Conservation (phyloP, 2,329 filamentous ascomycete genomes). For the Neofusicoccum parvum region DNA sequence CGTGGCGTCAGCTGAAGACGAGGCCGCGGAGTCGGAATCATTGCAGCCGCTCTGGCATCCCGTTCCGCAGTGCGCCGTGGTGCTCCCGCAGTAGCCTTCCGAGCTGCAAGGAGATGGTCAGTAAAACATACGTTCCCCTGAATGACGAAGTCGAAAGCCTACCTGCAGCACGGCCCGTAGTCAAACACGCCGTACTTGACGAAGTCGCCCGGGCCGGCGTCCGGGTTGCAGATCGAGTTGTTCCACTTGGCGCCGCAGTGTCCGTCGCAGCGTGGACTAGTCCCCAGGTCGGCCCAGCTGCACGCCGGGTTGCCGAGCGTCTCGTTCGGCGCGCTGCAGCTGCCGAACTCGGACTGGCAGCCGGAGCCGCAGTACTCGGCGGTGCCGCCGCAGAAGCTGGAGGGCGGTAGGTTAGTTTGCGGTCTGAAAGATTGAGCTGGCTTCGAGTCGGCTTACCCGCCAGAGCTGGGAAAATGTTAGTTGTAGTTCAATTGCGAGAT, state of each 20-base stretch:
- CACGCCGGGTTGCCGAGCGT: slow-evolving; percentile 16
- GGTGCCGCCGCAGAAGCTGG: slow-evolving; percentile 12
- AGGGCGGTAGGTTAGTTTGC: background rate
- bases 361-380: background rate
- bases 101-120: background rate
- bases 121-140: background rate
- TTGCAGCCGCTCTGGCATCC: slow-evolving; percentile 19
- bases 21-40: background rate
- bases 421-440: no score
- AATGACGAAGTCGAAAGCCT: no score
- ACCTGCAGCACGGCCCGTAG: slow-evolving; percentile 20
- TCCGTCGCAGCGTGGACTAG: slow-evolving; percentile 19
- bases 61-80: background rate
- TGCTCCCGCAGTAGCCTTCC: slow-evolving; percentile 12
- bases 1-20: background rate
- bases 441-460: background rate
- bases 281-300: slow-evolving; percentile 16
- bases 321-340: background rate
- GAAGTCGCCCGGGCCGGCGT: slow-evolving; percentile 5
- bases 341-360: slow-evolving; percentile 16
- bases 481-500: background rate
- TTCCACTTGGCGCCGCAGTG: slow-evolving; percentile 11
- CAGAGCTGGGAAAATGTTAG: background rate
- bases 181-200: slow-evolving; percentile 5
- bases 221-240: slow-evolving; percentile 10